Evolutionary conservation across 306 rosid genomes (phyloP).

Genomic region (Dalbergia cochinchinensis): DNA sequence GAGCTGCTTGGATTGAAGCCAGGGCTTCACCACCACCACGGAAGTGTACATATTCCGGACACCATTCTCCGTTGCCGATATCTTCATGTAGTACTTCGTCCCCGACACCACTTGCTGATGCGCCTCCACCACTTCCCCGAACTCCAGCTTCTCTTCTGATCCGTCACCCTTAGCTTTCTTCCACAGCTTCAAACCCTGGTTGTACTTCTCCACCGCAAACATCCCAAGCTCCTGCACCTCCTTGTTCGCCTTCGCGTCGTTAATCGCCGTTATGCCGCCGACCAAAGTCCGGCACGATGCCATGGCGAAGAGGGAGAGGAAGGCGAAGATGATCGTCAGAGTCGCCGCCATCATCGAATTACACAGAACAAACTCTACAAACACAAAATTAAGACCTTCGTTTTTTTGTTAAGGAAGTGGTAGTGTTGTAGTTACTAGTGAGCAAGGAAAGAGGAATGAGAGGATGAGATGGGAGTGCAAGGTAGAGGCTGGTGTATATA

Average conservation of each 20-base stretch:
- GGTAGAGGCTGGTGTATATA: not conserved
- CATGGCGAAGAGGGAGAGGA: slow-evolving; percentile 34
- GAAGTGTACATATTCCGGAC: slow-evolving; percentile 55
- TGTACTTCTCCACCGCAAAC: slow-evolving; percentile 83
- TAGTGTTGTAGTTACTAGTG: not conserved
- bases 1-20: slow-evolving; percentile 63
- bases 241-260: slow-evolving; percentile 63
- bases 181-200: slow-evolving; percentile 39
- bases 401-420: not conserved
- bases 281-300: slow-evolving; percentile 51
- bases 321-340: slow-evolving; percentile 3
- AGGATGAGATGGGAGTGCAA: not conserved
- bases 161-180: not conserved
- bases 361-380: not conserved
- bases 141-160: slow-evolving; percentile 40
- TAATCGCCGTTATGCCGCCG: slow-evolving; percentile 61
- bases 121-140: slow-evolving; percentile 76
- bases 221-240: slow-evolving; percentile 80
- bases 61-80: slow-evolving; percentile 55
- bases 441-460: not conserved
- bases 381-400: not conserved
- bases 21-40: slow-evolving; percentile 75
- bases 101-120: slow-evolving; percentile 83
- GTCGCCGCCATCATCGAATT: slow-evolving; percentile 30
- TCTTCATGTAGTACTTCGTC: slow-evolving; percentile 66